phyloP scores from a whole-genome alignment of 306 rosid genomes.

The Lotus japonicus region DNA sequence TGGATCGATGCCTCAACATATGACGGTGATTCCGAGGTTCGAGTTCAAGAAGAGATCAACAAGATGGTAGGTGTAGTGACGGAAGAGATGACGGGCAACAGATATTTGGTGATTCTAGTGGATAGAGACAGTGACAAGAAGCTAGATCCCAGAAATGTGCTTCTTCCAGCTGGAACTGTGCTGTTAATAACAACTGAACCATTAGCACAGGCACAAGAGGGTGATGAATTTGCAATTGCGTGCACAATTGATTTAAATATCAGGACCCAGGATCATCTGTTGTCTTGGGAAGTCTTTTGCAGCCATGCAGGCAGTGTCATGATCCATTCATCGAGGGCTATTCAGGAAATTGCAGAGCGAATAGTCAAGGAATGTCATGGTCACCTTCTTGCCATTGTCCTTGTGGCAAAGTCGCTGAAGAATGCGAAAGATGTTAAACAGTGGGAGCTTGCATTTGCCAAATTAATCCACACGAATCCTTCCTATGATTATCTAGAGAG shows the following conservation, averaged over 20 bases:
- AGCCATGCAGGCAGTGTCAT: background rate
- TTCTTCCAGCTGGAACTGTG: background rate
- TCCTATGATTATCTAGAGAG: background rate
- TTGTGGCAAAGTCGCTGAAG: background rate
- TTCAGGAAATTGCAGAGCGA: background rate
- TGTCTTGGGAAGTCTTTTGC: background rate
- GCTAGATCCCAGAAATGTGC: background rate
- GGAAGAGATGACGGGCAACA: background rate
- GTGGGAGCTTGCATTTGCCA: background rate
- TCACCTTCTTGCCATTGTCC: slow-evolving; percentile 2
- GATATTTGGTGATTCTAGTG: background rate
- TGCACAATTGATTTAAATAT: background rate
- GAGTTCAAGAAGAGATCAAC: background rate
- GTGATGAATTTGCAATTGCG: background rate
- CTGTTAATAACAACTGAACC: background rate
- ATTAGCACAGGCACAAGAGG: background rate
- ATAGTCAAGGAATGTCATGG: background rate
- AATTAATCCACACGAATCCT: background rate
- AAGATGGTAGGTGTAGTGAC: background rate
- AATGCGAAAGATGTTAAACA: background rate
- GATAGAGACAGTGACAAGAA: background rate
- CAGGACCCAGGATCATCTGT: background rate
- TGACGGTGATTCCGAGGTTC: background rate
- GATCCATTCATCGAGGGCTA: background rate
- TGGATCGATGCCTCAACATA: background rate